Base-by-base conservation (phyloP, 371 early-diverging fungal species). In the Mucor sp. region DNA sequence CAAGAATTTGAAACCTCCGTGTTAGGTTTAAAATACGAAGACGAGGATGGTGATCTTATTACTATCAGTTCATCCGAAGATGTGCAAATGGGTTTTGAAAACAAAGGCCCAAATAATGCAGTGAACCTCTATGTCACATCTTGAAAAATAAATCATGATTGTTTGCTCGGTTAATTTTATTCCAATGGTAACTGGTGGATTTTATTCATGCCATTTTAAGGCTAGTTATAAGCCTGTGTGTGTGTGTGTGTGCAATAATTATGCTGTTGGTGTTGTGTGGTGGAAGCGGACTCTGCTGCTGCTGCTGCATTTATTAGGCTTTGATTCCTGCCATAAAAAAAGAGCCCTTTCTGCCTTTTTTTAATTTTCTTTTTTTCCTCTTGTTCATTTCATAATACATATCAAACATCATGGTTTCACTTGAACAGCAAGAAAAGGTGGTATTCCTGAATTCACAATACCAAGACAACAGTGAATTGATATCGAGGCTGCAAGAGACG, bases 11-110 rank as follows among this genome's bases (percentile, higher is more conserved):
- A 62, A 14, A 68, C 82, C 15, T 63, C 83, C 8, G n/a, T 61
- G 28, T 61, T 95, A 15, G 84, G 89, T 19, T 86, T 97, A 60
- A 88, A 92, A 66, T 97, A 97, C 73, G 88, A 89, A 74, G 97
- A 97, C 72, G 96, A 96, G 74, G 97, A 96, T 68, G 94, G 95
- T 32, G 97, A 97, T 74, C 82, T 89, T 60, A 88, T 96, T 47
- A 89, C 88, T 48, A 90, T 97, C 60, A 88, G 89, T 61, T 89
- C 89, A 19, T 91, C 92, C 66, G 96, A 95, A 59, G 98, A 97
- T 71, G 90, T 97, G 9, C 89, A 86, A 57, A 79, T 96, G 89
- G 96, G 96, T 0, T 93, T 96, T 82, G 95, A 95, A 75, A 84
- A 79, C 35, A 87, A 90, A 33, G 77, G 79, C 5, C 61, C 50